Base-by-base conservation (phyloP, 805 yeast species). In the Wickerhamia fluorescens region DNA sequence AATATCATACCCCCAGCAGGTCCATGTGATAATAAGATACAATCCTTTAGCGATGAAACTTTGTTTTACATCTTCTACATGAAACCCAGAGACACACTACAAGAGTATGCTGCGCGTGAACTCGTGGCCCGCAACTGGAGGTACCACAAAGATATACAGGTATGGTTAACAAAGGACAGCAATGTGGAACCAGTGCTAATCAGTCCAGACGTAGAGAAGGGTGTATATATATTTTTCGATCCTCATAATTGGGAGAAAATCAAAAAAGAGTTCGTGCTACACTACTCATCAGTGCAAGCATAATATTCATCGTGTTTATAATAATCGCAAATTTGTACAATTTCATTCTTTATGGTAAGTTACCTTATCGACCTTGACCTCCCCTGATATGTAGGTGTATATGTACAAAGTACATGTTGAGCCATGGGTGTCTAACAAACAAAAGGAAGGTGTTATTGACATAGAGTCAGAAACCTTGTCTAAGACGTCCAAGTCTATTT, bases 171-270 rank as follows among this genome's bases (percentile, higher is more conserved):
- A 8, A 92, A 92, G 55, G 96, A 87, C 47, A 83, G 94, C 16
- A 74, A 75, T 44, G 77, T 78, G 37, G 97, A 89, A 53, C 96
- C 96, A 1, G 73, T 84, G 10, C 84, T 86, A 35, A 58, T 64
- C 13, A 73, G 81, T 19, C 80, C 79, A 20, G 89, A 83, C 33
- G 85, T 88, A 31, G 98, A 92, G 58, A 73, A 89, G 37, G 97
- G 98, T 1, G 77, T 87, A 7, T 92, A 92, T 51, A 78, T 88
- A 14, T 89, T 92, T 54, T 92, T 92, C 52, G 97, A 92, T 49
- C 96, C 97, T 4, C 84, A 79, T 42, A 75, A 83, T 37, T 92
- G 99, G 99, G 95, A 86, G 46, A 85, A 84, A 56, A 87, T 89
- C 40, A 86, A 83, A 36, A 73, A 73, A 54, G 76, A 71, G 45